Evolutionary conservation across 768 basidiomycete species (phyloP).

Genomic region (Rubroboletus pulcherrimus): DNA sequence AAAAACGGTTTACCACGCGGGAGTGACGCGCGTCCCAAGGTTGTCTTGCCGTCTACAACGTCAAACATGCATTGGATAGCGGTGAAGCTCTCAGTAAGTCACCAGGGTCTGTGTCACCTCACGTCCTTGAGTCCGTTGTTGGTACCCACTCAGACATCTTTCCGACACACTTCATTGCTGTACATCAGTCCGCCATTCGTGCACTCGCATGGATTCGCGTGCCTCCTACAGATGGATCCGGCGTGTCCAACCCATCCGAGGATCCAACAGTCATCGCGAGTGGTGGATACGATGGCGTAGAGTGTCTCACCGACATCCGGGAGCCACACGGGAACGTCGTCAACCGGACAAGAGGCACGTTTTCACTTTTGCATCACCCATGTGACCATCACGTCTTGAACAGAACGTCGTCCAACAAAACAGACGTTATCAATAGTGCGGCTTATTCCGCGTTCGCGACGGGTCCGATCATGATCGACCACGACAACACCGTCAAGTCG

Average conservation of each 20-base stretch:
- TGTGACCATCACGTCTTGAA: not conserved
- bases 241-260: conserved; percentile 40
- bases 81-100: conserved; percentile 32
- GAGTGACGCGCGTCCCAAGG: conserved; percentile 33
- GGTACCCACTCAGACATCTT: conserved; percentile 35
- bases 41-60: conserved; percentile 54
- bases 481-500: conserved; percentile 76
- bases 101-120: not conserved
- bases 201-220: conserved; percentile 70
- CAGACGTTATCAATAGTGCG: conserved; percentile 70
- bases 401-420: not conserved
- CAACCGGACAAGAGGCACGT: conserved; percentile 72
- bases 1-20: not conserved
- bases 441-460: conserved; percentile 66
- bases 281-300: conserved; percentile 78
- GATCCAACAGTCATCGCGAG: conserved; percentile 74
- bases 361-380: not conserved
- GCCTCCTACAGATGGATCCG: conserved; percentile 51
- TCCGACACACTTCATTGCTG: conserved; percentile 67
- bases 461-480: conserved; percentile 74
- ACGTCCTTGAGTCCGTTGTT: not conserved
- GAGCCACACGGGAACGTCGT: conserved; percentile 64
- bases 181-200: conserved; percentile 80
- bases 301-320: conserved; percentile 72
- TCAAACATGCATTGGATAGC: conserved; percentile 41